Percentiles rank a stretch among this genome's conserved stretches.
Conservation (phyloP, 768 basidiomycete species). For the Boletus bicolor region DNA sequence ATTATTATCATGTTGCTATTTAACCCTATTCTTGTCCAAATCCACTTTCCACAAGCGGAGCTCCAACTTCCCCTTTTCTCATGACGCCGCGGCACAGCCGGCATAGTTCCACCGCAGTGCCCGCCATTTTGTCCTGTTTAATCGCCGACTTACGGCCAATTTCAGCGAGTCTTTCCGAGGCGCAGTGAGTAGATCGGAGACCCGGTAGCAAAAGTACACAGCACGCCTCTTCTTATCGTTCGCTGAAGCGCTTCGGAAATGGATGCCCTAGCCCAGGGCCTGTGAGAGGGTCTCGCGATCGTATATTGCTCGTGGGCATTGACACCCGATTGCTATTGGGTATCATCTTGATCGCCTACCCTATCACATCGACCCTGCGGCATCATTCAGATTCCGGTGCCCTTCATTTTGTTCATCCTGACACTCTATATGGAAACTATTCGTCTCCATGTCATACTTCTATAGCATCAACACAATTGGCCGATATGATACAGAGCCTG, state of each 20-base stretch:
- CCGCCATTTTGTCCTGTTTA: conserved; percentile 22
- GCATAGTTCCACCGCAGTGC: conserved; percentile 15
- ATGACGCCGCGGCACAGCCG: conserved; percentile 30
- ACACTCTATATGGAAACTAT: conserved; percentile 23
- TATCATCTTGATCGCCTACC: conserved; percentile 36
- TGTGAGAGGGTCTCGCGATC: conserved; percentile 20
- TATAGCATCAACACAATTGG: conserved; percentile 19
- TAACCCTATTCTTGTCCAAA: conserved; percentile 7
- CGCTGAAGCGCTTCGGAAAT: conserved; percentile 12
- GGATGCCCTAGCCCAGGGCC: conserved; percentile 26
- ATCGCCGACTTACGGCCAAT: conserved; percentile 29
- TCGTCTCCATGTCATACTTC: conserved; percentile 22
- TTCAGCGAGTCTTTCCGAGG: conserved; percentile 16
- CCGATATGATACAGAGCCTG: conserved; percentile 13
- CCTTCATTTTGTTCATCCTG: conserved; percentile 22
- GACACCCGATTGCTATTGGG: conserved; percentile 20
- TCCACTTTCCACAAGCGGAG: conserved; percentile 25
- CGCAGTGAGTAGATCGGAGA: neutral
- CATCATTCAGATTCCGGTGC: conserved; percentile 34
- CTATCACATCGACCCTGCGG: conserved; percentile 36
- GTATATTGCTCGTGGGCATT: conserved; percentile 11
- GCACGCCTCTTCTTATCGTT: conserved; percentile 1
- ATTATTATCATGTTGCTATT: conserved; percentile 8
- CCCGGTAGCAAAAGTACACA: neutral
- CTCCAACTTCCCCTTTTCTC: conserved; percentile 19